Evolutionary conservation across 768 basidiomycete species (phyloP), one percentile per base, ranked within the genome.

Genomic region (Arthromyces matolae): DNA sequence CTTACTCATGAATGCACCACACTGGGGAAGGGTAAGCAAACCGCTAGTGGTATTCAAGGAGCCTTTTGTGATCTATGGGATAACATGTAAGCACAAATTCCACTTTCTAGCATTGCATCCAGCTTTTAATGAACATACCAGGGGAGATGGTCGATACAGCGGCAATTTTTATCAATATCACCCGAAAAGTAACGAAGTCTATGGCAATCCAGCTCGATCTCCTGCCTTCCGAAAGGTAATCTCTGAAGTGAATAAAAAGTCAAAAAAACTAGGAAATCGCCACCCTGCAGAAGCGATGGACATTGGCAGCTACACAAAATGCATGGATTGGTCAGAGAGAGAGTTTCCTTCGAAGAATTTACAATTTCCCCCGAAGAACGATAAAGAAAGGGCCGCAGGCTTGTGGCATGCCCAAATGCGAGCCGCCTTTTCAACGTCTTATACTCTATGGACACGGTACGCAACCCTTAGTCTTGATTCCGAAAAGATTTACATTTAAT

Each of bases 271-370:
- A 46, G 53, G 18, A 36, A 42, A 22, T 40, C 57, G 54, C 1
- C 54, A 36, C 14, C 65, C 67, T 42, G 61, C 56, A 8, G 49
- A 47, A 5, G 59, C 59, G 1, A 62, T 63, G 50, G 35, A 49
- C 3, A 43, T 56, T 8, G 51, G 58, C n/a, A 55, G 51, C 19
- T 56, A 63, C 54, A 35, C 37, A 12, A 46, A 50, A 38, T 39
- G 57, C 1, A 34, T 45, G 4, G 20, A 46, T 16, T 51, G 44
- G 43, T 51, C 37, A 0, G 50, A 51, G 34, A 22, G 7, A 8
- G n/a, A 27, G 18, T 46, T 40, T 46, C 45, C 45, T 14, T 46
- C 50, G 10, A 19, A 40, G 24, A 35, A 19, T 12, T 13, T 51
- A 8, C 12, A 39, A 29, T 8, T 9, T 9, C 25, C 18, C 3